Evolutionary conservation across 2,329 filamentous ascomycete species (phyloP), one percentile per base, ranked within the genome.

Genomic region (Penicillium corylophilum): DNA sequence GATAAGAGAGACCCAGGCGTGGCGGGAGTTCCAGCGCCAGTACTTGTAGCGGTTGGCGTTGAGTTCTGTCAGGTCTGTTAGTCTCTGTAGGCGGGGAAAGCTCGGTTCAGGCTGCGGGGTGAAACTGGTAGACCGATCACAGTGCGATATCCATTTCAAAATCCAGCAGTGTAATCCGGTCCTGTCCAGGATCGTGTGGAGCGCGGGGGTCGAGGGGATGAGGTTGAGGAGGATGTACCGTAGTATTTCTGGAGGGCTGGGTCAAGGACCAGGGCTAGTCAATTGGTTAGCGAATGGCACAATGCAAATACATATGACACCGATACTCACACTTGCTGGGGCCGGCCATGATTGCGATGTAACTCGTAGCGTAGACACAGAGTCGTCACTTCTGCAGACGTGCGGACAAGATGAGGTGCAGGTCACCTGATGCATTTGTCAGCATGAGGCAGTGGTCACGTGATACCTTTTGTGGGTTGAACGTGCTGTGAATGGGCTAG

Each of bases 11-110:
- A 96, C 74, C 77, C 83, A 85, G 26, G 90, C 90, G 41, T 90
- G 95, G 67, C 88, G 82, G 46, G 85, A 82, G 31, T 88, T 97
- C 90, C 90, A 97, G 74, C 90, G 84, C 83, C 97, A 99, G 83
- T 90, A 96, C 77, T 90, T 90, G 83, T 92, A 87, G 61, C 94
- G 88, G 79, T 89, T 90, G 67, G 82, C 79, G 67, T 82, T 84
- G 85, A 96, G 89, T 72, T 88, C 92, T 96, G 45, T 49, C 33
- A 53, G 41, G 33, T 38, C 23, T 8, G 53, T 60, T 44, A 60
- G 56, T 53, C 8, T 54, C 38, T 45, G 39, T 18, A 48, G 33
- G 20, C 12, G 20, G 40, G 6, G 31, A 22, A 13, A 15, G n/a
- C 5, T 31, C 18, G 42, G 15, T 26, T n/a, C 3, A 12, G 8